Percentiles rank a stretch among this genome's conserved stretches.
These are phyloP conservation scores for Apium graveolens DNA, from an alignment of 129 eudicot species.

Conservation along the genomic window DNA sequence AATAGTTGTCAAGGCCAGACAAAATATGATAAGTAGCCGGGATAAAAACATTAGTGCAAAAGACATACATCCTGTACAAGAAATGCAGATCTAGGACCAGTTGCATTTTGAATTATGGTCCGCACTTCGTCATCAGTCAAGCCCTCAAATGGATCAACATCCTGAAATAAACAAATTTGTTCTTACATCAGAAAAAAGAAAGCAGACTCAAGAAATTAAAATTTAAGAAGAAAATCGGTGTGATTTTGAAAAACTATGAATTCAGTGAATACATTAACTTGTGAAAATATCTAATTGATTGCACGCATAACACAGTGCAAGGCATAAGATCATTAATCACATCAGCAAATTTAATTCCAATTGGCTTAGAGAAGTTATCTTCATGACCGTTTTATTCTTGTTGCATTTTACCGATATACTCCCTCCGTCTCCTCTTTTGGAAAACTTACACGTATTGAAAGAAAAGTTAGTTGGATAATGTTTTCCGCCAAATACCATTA, in stretches of 20 bases:
- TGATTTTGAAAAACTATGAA: not conserved
- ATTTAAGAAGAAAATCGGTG: too few relatives aligned
- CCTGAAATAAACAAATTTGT: constrained; percentile 25
- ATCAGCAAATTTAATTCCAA: not conserved
- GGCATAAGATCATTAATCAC: not conserved
- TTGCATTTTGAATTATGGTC: constrained; percentile 68
- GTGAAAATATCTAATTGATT: not conserved
- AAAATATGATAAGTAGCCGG: not conserved
- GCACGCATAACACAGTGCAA: not conserved
- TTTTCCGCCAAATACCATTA: too few relatives aligned
- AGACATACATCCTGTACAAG: constrained; percentile 58
- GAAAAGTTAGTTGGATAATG: too few relatives aligned
- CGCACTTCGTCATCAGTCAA: constrained; percentile 68
- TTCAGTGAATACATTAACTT: not conserved
- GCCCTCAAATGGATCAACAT: constrained; percentile 59
- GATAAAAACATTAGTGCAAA: not conserved
- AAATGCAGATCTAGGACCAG: constrained; percentile 61
- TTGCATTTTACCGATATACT: not conserved
- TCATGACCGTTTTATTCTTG: not conserved
- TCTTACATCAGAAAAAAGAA: not conserved
- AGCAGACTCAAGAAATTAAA: not conserved
- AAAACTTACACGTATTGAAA: too few relatives aligned
- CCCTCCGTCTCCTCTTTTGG: too few relatives aligned
- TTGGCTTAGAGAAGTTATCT: not conserved
- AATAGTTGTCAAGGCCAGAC: not conserved